Evolutionary conservation across 75 land plant species (phyloP), one percentile per base, ranked within the genome.

Genomic region (Gnetum montanum): DNA sequence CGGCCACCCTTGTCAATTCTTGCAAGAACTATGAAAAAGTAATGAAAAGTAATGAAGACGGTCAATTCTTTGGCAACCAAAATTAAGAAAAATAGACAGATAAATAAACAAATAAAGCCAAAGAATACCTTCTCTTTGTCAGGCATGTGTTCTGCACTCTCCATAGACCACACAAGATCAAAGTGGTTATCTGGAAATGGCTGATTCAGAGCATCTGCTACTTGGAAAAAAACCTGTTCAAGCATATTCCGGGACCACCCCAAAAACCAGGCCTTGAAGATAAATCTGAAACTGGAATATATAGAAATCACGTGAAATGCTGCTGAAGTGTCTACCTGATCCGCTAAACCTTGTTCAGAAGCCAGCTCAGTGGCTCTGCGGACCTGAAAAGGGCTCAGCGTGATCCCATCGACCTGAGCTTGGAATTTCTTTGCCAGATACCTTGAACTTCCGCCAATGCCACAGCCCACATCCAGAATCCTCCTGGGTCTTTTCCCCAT

Each of bases 71-170:
- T n/a, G n/a, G n/a, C n/a, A n/a, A n/a, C n/a, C n/a, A n/a, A n/a
- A n/a, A n/a, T n/a, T n/a, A n/a, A n/a, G n/a, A n/a, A 34, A 10
- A 43, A 8, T 11, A 56, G 19, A 11, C 16, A 8, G 15, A 59
- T 48, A 22, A 41, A 19, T 40, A n/a, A 57, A n/a, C 10, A 43
- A 18, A 50, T 8, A 58, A 13, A 51, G 34, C 28, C 12, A 27
- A 31, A 44, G 1, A 23, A 8, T 3, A 86, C 99, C 97, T 95
- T 86, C 27, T 60, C 31, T 76, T 95, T 95, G 63, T 95, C 84
- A 34, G 99, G 99, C 99, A 95, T 95, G 67, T 95, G 97, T 58
- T 95, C 97, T 25, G 92, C 99, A 66, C 99, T 95, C 68, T 95
- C 99, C 99, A 95, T 86, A 2, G 99, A 90, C 97, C 97, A 95